phyloP scores from a whole-genome alignment of 2,329 filamentous ascomycete genomes.

The Paraphoma chrysanthemicola region DNA sequence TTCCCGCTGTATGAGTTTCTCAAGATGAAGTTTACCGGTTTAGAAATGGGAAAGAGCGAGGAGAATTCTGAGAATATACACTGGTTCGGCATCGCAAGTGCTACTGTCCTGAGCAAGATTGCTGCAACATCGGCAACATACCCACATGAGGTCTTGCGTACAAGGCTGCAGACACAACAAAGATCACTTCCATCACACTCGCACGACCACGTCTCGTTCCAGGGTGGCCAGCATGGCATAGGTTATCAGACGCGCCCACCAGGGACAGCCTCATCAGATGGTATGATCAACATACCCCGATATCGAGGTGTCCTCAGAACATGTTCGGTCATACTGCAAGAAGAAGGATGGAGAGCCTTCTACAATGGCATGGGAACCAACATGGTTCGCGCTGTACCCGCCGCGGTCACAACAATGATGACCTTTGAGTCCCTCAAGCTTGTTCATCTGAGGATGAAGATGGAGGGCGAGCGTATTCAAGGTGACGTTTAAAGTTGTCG shows the following conservation, averaged over 20 bases:
- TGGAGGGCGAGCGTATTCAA: conserved; percentile 53
- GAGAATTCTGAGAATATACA: conserved; percentile 67
- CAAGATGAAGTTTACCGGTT: conserved; percentile 87
- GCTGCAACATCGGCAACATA: conserved; percentile 95
- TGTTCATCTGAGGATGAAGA: conserved; percentile 60
- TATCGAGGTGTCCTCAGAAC: conserved; percentile 85
- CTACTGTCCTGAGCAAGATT: conserved; percentile 92
- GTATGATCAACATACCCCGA: conserved; percentile 61
- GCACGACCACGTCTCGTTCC: conserved; percentile 60
- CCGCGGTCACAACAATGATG: conserved; percentile 95
- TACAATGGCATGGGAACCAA: conserved; percentile 98
- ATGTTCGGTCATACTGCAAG: conserved; percentile 80
- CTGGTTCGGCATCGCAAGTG: conserved; percentile 82
- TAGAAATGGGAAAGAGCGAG: conserved; percentile 79
- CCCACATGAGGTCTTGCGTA: conserved; percentile 94
- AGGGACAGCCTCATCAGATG: conserved; percentile 59
- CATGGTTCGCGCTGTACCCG: conserved; percentile 93
- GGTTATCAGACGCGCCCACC: conserved; percentile 54
- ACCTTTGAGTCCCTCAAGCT: conserved; percentile 83
- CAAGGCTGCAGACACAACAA: conserved; percentile 91
- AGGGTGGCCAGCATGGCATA: conserved; percentile 40
- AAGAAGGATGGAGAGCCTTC: conserved; percentile 96
- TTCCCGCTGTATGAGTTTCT: conserved; percentile 96
- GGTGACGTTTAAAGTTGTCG: conserved; percentile 8
- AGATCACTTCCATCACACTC: conserved; percentile 62